phyloP scores from a whole-genome alignment of 768 basidiomycete genomes.

The Mycena maculata region DNA sequence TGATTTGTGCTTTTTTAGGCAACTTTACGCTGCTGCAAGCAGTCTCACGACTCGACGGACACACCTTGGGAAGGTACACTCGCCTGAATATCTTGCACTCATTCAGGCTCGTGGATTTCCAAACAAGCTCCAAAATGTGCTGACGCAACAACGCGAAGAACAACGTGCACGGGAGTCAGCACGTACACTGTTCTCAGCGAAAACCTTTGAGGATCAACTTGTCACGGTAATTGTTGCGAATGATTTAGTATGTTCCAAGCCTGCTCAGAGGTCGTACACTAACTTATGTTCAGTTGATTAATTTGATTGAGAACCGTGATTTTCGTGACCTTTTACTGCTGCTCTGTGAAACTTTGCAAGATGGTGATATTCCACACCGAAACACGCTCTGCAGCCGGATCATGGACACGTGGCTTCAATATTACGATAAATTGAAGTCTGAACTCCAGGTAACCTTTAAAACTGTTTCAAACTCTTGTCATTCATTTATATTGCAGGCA shows the following conservation, averaged over 20 bases:
- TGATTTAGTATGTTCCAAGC: neutral
- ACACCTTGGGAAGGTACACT: constrained; percentile 5
- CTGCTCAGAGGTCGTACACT: neutral
- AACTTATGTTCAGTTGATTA: constrained; percentile 37
- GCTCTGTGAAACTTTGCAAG: constrained; percentile 35
- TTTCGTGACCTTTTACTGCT: constrained; percentile 41
- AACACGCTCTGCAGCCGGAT: constrained; percentile 35
- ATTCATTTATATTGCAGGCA: neutral
- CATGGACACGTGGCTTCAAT: constrained; percentile 35
- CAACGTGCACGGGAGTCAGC: neutral
- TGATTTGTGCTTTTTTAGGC: neutral
- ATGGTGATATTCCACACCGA: constrained; percentile 39
- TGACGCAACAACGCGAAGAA: constrained; percentile 5
- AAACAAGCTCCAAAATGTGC: neutral
- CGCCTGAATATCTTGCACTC: constrained; percentile 8
- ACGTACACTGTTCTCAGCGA: neutral
- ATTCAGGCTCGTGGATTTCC: neutral
- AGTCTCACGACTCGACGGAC: constrained; percentile 5
- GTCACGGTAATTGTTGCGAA: constrained; percentile 8
- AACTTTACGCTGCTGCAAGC: constrained; percentile 10
- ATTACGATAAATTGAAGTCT: constrained; percentile 36
- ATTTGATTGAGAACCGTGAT: constrained; percentile 40
- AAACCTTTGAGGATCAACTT: constrained; percentile 1
- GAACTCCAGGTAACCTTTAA: constrained; percentile 39
- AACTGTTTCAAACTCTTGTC: neutral